Conservation (phyloP, 768 basidiomycete genomes). For the Lentinula boryana region DNA sequence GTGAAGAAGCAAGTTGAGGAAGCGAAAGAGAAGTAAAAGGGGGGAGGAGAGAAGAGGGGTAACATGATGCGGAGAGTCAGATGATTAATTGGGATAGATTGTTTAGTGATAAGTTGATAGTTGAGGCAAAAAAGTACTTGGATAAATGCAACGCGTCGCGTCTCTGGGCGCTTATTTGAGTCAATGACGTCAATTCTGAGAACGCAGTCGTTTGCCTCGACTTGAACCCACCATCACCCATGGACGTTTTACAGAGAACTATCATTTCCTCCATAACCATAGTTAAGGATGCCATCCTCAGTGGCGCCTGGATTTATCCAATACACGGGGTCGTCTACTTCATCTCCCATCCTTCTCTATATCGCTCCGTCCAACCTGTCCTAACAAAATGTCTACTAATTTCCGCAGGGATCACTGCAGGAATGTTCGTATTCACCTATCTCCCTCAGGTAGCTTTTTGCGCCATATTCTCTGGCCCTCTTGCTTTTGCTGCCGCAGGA, state of each 20-base stretch:
- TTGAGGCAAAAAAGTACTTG: too few relatives aligned
- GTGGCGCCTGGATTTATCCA: constrained; percentile 33
- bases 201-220: neutral
- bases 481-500: constrained; percentile 52
- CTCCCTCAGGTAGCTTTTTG: constrained; percentile 63
- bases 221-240: neutral
- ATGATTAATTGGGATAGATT: too few relatives aligned
- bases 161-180: too few relatives aligned
- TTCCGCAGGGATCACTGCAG: constrained; percentile 32
- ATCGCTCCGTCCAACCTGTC: constrained; percentile 28
- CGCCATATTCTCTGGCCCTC: constrained; percentile 56
- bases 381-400: constrained; percentile 31
- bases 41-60: too few relatives aligned
- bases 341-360: constrained; percentile 27
- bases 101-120: too few relatives aligned
- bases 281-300: constrained; percentile 25
- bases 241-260: neutral
- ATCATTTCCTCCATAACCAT: constrained; percentile 1
- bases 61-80: too few relatives aligned
- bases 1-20: too few relatives aligned
- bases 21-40: too few relatives aligned
- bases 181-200: neutral
- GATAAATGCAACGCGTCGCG: too few relatives aligned
- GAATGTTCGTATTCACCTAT: constrained; percentile 55
- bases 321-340: constrained; percentile 30